Percentiles rank a stretch among this genome's conserved stretches.
These are phyloP conservation scores for Nigrospora osmanthi DNA, from an alignment of 2,329 filamentous ascomycete species.

Conservation along the genomic window DNA sequence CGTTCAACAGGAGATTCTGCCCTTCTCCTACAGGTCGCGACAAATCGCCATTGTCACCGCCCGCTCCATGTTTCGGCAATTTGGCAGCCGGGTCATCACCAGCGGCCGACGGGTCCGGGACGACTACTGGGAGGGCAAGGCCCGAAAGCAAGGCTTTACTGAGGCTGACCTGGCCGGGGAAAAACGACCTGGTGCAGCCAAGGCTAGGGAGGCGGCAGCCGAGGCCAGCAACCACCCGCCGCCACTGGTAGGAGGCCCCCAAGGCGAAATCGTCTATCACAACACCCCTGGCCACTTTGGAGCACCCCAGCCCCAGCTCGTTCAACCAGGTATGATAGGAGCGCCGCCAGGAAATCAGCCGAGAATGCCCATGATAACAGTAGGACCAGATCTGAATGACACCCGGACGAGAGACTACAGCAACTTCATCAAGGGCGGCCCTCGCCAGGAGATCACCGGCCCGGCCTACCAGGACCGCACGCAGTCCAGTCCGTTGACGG, in stretches of 20 bases:
- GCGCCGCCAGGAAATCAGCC: conserved; percentile 54
- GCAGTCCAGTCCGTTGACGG: conserved; percentile 64
- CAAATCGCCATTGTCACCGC: conserved; percentile 98
- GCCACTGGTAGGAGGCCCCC: conserved; percentile 53
- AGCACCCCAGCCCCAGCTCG: conserved; percentile 58
- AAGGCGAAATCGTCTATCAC: conserved; percentile 84
- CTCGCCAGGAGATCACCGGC: conserved; percentile 83
- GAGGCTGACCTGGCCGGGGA: conserved; percentile 94
- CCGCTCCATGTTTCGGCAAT: conserved; percentile 97
- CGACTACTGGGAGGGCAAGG: conserved; percentile 98
- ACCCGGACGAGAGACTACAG: conserved; percentile 74
- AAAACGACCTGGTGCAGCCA: conserved; percentile 87
- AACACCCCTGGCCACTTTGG: conserved; percentile 61
- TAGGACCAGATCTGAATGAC: conserved; percentile 70
- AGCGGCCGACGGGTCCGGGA: conserved; percentile 87
- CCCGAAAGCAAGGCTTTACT: conserved; percentile 94
- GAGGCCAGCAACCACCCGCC: conserved; percentile 57
- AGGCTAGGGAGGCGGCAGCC: conserved; percentile 74
- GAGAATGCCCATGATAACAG: conserved; percentile 77
- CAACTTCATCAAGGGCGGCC: conserved; percentile 66
- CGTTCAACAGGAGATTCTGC: conserved; percentile 88
- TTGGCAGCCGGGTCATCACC: conserved; percentile 87
- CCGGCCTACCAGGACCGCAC: conserved; percentile 83
- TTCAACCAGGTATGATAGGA: conserved; percentile 67
- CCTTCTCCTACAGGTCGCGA: conserved; percentile 95